A percentile compares a stretch with the other conserved stretches of the same genome.
These are phyloP conservation scores for Coccomyxa sp. DNA, from an alignment of 139 green algal genomes.

Conservation along the genomic window DNA sequence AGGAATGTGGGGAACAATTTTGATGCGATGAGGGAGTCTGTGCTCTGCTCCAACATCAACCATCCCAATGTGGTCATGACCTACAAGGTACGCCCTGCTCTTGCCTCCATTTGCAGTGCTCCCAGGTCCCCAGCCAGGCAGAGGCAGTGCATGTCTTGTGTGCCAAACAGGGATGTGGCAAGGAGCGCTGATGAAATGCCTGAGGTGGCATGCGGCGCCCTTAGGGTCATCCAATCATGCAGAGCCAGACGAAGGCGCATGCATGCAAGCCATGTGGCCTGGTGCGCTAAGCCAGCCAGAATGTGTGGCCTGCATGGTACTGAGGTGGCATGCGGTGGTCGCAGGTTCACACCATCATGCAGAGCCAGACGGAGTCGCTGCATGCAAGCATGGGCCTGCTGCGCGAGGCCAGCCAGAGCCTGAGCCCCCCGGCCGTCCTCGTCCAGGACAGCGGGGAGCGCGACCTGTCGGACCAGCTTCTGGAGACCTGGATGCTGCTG, in stretches of 20 bases:
- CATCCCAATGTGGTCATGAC: constrained; percentile 11
- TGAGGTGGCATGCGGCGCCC: too few species aligned
- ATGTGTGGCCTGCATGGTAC: too few species aligned
- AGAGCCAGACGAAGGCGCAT: background rate
- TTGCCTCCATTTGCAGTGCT: background rate
- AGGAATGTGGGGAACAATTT: background rate
- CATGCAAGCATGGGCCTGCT: background rate
- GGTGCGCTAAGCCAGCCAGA: too few species aligned
- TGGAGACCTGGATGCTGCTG: constrained; percentile 17
- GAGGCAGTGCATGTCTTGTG: background rate
- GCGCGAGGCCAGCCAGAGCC: too few species aligned
- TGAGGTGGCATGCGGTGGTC: too few species aligned
- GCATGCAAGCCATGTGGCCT: background rate
- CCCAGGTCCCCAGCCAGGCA: background rate
- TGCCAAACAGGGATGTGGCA: background rate
- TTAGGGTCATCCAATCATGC: background rate
- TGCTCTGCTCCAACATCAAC: background rate
- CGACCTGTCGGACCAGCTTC: background rate
- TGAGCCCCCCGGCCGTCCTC: background rate
- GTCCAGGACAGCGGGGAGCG: background rate
- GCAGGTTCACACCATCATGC: constrained; percentile 8
- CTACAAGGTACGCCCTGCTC: background rate
- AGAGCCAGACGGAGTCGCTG: background rate
- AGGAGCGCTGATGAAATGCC: background rate
- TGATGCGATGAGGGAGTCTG: background rate